These are phyloP conservation scores for Penicillium bovifimosum DNA, from an alignment of 495 filamentous ascomycete genomes.

Conservation along the genomic window DNA sequence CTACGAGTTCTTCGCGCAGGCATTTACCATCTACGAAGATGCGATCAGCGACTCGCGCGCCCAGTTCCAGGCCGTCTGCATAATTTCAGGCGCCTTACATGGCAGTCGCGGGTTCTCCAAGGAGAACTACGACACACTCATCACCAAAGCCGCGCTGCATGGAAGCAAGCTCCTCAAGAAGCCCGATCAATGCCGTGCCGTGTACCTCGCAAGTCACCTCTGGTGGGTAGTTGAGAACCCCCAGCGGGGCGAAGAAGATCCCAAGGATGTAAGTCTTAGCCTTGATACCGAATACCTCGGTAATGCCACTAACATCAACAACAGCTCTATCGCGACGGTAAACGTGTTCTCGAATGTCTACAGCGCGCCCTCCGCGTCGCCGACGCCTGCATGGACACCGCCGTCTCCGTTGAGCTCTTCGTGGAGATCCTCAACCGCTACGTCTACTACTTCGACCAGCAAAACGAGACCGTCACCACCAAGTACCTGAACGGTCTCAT, in stretches of 20 bases:
- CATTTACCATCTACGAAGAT: slow-evolving; percentile 97
- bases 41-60: slow-evolving; percentile 89
- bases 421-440: slow-evolving; percentile 98
- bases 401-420: slow-evolving; percentile 93
- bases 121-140: slow-evolving; percentile 97
- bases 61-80: slow-evolving; percentile 95
- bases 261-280: slow-evolving; percentile 64
- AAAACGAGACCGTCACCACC: slow-evolving; percentile 95
- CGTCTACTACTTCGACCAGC: slow-evolving; percentile 98
- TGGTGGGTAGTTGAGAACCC: slow-evolving; percentile 96
- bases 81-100: slow-evolving; percentile 86
- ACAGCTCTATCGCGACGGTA: slow-evolving; percentile 93
- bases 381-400: slow-evolving; percentile 99
- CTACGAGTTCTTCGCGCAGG: slow-evolving; percentile 98
- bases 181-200: slow-evolving; percentile 93
- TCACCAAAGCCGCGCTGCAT: slow-evolving; percentile 94
- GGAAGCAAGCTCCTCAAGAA: slow-evolving; percentile 97
- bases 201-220: slow-evolving; percentile 90
- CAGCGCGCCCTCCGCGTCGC: slow-evolving; percentile 93
- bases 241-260: slow-evolving; percentile 74
- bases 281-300: neutral
- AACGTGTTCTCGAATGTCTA: slow-evolving; percentile 91
- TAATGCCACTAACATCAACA: neutral
- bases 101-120: slow-evolving; percentile 80
- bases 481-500: slow-evolving; percentile 98